Base-by-base conservation (phyloP, 352 stramenopile species). In the Phytophthora brassicae region DNA sequence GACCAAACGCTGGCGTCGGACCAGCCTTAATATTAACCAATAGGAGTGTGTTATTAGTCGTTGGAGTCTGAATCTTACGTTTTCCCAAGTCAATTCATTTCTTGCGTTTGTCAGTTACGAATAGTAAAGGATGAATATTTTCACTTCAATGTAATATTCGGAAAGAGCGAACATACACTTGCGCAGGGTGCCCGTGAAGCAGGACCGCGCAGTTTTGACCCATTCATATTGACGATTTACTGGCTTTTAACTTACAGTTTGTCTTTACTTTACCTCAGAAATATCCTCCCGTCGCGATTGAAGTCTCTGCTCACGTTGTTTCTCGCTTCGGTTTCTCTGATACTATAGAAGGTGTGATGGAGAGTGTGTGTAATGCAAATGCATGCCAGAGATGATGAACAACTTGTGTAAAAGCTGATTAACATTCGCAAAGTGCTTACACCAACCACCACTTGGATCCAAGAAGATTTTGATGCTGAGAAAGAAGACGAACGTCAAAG, bases 391-490 rank as follows among this genome's bases (percentile, higher is more conserved):
- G 71, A 82, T 28, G 70, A 86, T 36, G 66, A 70, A 11, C 29
- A 55, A 2, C 36, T 89, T 12, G 68, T 75, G 5, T 28, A 68
- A 22, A 74, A 74, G 6, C 72, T 90, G 50, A 69, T 84, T 19
- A 58, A 31, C 2, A 66, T 90, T 13, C 81, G 79, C 7, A 72
- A 69, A 16, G 19, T 77, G 2, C 52, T 90, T 20, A 83, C 79
- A 0, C 81, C 81, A 0, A 88, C 79, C 0, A 79, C 57, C 4
- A 56, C 57, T 16, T 90, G 81, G 81, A 79, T 86, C 49, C 51
- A 64, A 20, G 73, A 84, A 54, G 81, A 90, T 29, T 66, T 56
- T 2, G 66, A 80, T 9, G 75, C 75, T 4, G 77, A 86, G 4
- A 70, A 68, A 17, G 64, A 77, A 1, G 77, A 88, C 9, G 53